These are phyloP conservation scores for Periconia sp. DNA, from an alignment of 2,329 filamentous ascomycete species.

Conservation along the genomic window DNA sequence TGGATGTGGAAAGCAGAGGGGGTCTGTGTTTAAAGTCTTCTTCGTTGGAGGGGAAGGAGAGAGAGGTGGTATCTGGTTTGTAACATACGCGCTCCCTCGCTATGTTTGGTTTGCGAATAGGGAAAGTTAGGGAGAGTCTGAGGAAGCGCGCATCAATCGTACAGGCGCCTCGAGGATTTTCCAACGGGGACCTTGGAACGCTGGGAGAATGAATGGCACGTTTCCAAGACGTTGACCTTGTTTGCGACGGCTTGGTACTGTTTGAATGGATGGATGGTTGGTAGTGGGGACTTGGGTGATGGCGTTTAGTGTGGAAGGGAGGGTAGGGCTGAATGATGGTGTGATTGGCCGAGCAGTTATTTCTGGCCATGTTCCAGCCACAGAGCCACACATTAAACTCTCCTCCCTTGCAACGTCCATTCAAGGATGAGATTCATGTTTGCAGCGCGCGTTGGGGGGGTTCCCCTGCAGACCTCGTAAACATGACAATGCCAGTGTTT, in stretches of 20 bases:
- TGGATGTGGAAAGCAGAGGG: background rate
- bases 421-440: background rate
- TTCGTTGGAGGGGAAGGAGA: too few relatives aligned
- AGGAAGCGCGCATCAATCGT: too few relatives aligned
- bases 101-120: background rate
- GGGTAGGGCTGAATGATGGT: background rate
- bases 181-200: too few relatives aligned
- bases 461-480: background rate
- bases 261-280: background rate
- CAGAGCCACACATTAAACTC: background rate
- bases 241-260: background rate
- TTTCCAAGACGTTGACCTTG: too few relatives aligned
- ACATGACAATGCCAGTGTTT: background rate
- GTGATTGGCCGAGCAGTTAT: background rate
- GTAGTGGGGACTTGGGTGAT: background rate
- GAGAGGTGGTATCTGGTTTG: background rate
- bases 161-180: too few relatives aligned
- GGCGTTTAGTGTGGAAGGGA: background rate
- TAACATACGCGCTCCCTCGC: background rate
- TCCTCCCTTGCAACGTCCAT: background rate
- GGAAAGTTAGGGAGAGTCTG: background rate
- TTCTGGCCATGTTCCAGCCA: background rate
- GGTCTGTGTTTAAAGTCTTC: background rate
- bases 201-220: too few relatives aligned
- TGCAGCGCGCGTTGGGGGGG: too few relatives aligned